Base-by-base conservation (phyloP, 495 filamentous ascomycete species). In the Recurvomyces mirabilis region DNA sequence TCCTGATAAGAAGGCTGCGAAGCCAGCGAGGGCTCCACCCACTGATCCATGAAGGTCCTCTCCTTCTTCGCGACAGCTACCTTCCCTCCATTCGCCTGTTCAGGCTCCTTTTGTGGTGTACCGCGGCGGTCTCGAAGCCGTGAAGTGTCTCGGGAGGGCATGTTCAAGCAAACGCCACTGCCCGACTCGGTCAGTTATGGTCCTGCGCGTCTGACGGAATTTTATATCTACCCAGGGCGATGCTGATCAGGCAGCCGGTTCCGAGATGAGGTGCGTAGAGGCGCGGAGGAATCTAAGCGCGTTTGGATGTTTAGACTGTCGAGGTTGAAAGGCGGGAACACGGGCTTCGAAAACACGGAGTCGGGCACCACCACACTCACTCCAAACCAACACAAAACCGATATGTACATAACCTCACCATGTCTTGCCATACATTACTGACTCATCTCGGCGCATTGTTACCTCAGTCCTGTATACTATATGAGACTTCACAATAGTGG, bases 1-100 rank as follows among this genome's bases (percentile, higher is more conserved):
- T 89, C 85, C 60, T 73, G 68, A 58, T 77, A 89, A 49, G 79
- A 84, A 1, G 85, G 73, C 20, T 60, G 62, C 48, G 81, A 78
- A 21, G 68, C 72, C 28, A 80, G 52, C 5, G 75, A 68, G 3
- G 85, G 85, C 62, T 93, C 85, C 33, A 72, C 60, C 84, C 85
- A 89, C 33, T 68, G 64, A 38, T 25, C 44, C 41, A 24, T 23
- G 21, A 17, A 3, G 15, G 30, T 47, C 37, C 15, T 35, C 41
- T 52, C 37, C 52, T 50, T 58, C 53, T 54, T 51, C 74, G 66
- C 59, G 68, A 63, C 11, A 57, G 54, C 55, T 63, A 15, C 21
- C 43, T 36, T 46, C 12, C 14, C 5, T 34, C 30, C 12, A 11
- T 26, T 32, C 28, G 13, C 37, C 18, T 15, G 26, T 12, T 15